Evolutionary conservation across 805 yeast genomes (phyloP), one percentile per base, ranked within the genome.

Genomic region (Metschnikowia proteae): DNA sequence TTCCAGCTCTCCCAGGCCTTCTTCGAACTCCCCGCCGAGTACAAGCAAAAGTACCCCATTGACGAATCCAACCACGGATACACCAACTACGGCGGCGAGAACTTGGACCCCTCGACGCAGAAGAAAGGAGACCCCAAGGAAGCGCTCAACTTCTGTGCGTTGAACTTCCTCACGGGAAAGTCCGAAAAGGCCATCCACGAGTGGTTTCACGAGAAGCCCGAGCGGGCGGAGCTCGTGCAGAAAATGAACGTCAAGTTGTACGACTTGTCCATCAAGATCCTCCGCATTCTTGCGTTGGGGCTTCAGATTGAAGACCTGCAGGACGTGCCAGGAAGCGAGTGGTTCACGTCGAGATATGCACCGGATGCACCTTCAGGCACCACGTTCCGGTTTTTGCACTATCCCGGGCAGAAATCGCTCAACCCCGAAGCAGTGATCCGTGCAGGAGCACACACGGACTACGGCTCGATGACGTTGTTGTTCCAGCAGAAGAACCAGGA

Each of bases 371-470:
- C 63, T 7, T 79, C 85, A 25, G 89, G 90, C 10, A 72, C 88
- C 2, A 78, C 88, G 0, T 77, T 88, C 59, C 70, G 96, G 59
- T 71, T 88, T 58, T 67, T 87, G 38, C 88, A 82, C 58, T 87
- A 87, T 59, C 95, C 94, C 1, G 77, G 83, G 8, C 81, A 75
- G 46, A 71, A 72, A 47, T 56, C 75, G 6, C 65, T 67, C 39
- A 73, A 67, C 45, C 80, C 82, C 6, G 81, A 80, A 50, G 75
- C 80, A 25, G 78, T 73, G 23, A 75, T 84, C 42, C 72, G 88
- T 46, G 94, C 94, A 4, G 96, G 95, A 37, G 94, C 95, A 6
- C 95, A 88, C 56, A 87, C 95, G 0, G 95, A 88, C 60, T 87
- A 87, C 59, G 95, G 95, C 3, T 77, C 88, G 1, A 66, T 85